Percentiles rank a stretch among this genome's conserved stretches.
These are phyloP conservation scores for Blastomyces emzantsi DNA, from an alignment of 2,329 filamentous ascomycete genomes.

Conservation along the genomic window DNA sequence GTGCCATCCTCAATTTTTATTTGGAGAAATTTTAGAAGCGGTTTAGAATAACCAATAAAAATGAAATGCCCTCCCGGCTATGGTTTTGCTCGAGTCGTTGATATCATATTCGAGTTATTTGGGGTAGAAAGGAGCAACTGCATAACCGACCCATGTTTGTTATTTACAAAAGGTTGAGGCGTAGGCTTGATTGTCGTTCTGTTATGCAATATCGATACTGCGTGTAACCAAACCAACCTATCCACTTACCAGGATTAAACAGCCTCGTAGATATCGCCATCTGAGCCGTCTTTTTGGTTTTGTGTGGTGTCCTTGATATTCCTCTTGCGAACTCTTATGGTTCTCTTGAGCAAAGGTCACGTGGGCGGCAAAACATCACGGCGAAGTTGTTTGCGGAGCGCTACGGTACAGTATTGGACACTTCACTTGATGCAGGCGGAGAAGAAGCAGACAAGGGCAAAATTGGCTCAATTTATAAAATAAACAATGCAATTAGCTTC, in stretches of 20 bases:
- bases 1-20: background rate
- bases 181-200: no score
- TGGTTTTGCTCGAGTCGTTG: background rate
- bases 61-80: background rate
- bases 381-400: background rate
- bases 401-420: background rate
- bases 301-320: no score
- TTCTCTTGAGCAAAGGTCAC: background rate
- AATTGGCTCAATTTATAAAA: background rate
- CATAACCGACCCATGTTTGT: no score
- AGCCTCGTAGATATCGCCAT: background rate
- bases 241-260: background rate
- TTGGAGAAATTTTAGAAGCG: background rate
- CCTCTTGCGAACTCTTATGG: no score
- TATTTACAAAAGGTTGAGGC: no score
- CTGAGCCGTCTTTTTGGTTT: background rate
- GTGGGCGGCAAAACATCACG: background rate
- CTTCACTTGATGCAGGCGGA: background rate
- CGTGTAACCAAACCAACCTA: background rate
- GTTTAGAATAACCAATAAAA: background rate
- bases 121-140: no score
- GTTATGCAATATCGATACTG: no score
- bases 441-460: background rate
- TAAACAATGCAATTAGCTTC: conserved; percentile 11
- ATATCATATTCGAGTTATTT: background rate